phyloP scores from a whole-genome alignment of 2,329 filamentous ascomycete species.

The Venturia effusa region DNA sequence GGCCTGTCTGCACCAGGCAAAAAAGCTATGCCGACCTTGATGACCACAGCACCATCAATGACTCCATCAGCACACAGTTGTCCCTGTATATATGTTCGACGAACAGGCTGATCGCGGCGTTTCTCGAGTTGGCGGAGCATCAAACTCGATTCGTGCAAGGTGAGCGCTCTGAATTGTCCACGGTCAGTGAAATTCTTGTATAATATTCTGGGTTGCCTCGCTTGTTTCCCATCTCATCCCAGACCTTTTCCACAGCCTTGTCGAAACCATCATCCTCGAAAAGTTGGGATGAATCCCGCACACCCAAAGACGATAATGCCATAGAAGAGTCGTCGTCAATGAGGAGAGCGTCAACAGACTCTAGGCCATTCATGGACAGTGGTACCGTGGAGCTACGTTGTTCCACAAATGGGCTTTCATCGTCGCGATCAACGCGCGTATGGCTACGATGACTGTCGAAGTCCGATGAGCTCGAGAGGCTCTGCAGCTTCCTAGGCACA shows the following conservation, averaged over 20 bases:
- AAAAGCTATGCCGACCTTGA: slow-evolving; percentile 16
- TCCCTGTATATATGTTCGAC: slow-evolving; percentile 14
- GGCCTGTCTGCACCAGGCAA: slow-evolving; percentile 16
- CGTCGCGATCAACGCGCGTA: not conserved
- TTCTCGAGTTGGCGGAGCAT: slow-evolving; percentile 15
- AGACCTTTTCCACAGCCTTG: slow-evolving; percentile 1
- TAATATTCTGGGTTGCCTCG: not conserved
- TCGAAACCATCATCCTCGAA: not conserved
- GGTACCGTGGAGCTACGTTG: not conserved
- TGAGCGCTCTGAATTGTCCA: not conserved
- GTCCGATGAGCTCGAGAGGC: not conserved
- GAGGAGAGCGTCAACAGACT: not conserved
- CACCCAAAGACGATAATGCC: not conserved
- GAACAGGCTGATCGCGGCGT: slow-evolving; percentile 10
- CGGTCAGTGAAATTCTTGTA: too few relatives aligned
- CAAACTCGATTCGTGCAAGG: slow-evolving; percentile 9
- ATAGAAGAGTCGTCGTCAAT: not conserved
- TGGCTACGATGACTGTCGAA: not conserved
- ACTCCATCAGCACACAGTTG: slow-evolving; percentile 11
- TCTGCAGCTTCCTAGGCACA: not conserved
- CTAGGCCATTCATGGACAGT: not conserved
- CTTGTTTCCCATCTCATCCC: not conserved
- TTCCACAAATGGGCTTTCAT: not conserved
- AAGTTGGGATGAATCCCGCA: not conserved
- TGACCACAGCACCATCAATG: slow-evolving; percentile 12